phyloP scores from a whole-genome alignment of 2,329 filamentous ascomycete species.

The Sarocladium kiliense region DNA sequence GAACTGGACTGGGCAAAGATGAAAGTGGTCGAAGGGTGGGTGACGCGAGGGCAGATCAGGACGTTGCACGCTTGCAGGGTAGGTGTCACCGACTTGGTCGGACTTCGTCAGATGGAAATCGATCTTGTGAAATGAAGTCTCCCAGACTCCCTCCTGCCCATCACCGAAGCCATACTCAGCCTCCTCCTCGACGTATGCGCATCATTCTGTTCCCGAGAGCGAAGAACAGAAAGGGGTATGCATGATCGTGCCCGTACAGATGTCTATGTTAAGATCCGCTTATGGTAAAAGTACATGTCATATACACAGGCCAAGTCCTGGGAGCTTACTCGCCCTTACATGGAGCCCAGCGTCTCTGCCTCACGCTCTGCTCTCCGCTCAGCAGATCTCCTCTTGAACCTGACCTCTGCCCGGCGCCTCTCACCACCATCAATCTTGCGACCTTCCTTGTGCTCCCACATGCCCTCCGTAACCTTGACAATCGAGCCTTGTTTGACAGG shows the following conservation, averaged over 20 bases:
- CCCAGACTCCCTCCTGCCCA: too few relatives aligned
- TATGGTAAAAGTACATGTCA: conserved; percentile 18
- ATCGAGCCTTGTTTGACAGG: conserved; percentile 60
- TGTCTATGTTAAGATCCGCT: conserved; percentile 4
- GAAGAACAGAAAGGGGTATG: neutral
- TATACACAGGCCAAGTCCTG: neutral
- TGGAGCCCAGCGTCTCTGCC: conserved; percentile 27
- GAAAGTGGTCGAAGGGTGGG: too few relatives aligned
- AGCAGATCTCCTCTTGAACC: conserved; percentile 76
- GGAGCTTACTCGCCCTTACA: conserved; percentile 18
- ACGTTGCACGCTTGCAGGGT: too few relatives aligned
- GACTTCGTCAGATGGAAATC: too few relatives aligned
- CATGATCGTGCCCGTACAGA: neutral
- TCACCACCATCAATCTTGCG: conserved; percentile 96
- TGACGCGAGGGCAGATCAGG: too few relatives aligned
- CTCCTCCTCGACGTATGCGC: too few relatives aligned
- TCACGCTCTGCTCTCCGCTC: conserved; percentile 67
- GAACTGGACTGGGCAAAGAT: too few relatives aligned
- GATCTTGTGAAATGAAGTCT: too few relatives aligned
- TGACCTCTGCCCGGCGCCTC: conserved; percentile 77
- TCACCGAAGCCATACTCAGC: too few relatives aligned
- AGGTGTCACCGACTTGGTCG: too few relatives aligned
- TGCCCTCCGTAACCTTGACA: conserved; percentile 72
- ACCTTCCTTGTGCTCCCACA: conserved; percentile 87
- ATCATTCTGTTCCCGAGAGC: neutral